phyloP scores from a whole-genome alignment of 2,329 filamentous ascomycete genomes.

The Talaromyces sp. region DNA sequence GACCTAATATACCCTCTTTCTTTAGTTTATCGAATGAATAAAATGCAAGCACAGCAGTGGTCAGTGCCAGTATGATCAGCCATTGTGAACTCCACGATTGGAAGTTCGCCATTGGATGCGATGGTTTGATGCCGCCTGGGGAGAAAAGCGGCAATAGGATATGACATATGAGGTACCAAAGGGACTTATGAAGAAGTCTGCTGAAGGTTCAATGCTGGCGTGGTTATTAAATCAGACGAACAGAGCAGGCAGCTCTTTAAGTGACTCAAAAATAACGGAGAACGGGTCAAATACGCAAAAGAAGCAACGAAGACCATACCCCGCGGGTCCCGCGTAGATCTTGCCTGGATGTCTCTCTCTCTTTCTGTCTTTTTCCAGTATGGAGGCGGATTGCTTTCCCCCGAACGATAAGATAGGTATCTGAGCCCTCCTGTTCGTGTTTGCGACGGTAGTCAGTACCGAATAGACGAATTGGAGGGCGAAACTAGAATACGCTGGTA shows the following conservation, averaged over 20 bases:
- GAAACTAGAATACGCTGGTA: neutral
- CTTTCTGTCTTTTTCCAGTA: neutral
- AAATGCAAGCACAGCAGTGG: conserved; percentile 22
- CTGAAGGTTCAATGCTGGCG: neutral
- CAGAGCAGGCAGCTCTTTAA: neutral
- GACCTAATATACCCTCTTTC: conserved; percentile 35
- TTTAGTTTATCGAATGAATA: conserved; percentile 25
- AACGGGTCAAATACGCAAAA: conserved; percentile 8
- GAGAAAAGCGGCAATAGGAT: neutral
- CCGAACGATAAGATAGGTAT: neutral
- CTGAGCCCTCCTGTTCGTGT: neutral
- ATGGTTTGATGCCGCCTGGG: neutral
- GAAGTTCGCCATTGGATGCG: neutral
- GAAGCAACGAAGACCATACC: conserved; percentile 7
- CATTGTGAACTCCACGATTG: conserved; percentile 13
- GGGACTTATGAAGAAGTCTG: neutral
- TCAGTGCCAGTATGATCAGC: conserved; percentile 19
- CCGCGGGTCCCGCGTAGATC: neutral
- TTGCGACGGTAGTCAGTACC: neutral
- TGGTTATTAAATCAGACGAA: neutral
- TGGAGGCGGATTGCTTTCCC: neutral
- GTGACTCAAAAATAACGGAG: neutral
- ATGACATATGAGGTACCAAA: neutral
- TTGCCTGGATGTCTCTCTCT: neutral
- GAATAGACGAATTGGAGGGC: neutral